Evolutionary conservation across 2,329 filamentous ascomycete species (phyloP), one percentile per base, ranked within the genome.

Genomic region (Talaromyces islandicus): DNA sequence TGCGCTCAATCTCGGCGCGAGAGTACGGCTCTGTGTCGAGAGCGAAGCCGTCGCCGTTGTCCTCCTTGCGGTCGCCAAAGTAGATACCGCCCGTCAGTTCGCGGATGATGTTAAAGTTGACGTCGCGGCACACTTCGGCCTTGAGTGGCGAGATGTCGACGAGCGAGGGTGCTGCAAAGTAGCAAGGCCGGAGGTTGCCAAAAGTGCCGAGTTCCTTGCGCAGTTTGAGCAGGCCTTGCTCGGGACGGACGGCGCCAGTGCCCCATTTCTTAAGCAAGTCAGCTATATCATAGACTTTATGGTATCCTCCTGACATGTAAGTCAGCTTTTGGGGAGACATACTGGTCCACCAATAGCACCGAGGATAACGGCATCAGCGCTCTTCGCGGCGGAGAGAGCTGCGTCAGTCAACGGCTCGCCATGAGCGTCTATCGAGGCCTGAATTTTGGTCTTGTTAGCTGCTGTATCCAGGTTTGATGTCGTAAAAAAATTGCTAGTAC

Each of bases 151-250:
- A 97, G 71, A 83, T 84, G 55, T 92, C 87, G 70, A 96, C 87
- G 55, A 97, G 88, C 29, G 86, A 84, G 57, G 93, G 90, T 0
- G 92, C 92, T 56, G 91, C 91, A 80, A 99, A 97, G 83, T 90
- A 95, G 83, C 93, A 97, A 10, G 92, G 93, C 6, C 93, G 88
- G 61, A 97, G 87, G 84, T 97, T 97, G 68, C 92, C 93, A 78
- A 95, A 97, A 60, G 93, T 91, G 71, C 85, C 84, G 83, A 97
- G 90, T 78, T 97, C 90, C 78, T 95, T 97, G 78, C 93, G 91
- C 58, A 97, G 89, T 67, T 82, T 85, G 63, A 97, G 88, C 69
- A 97, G 87, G 63, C 93, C 93, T 78, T 97, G 91, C 76, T 97
- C 93, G 1, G 93, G 93, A 51, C 92, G 90, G 64, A 97, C 88